phyloP scores from a whole-genome alignment of 345 rosid species.

The Euclidium syriacum region DNA sequence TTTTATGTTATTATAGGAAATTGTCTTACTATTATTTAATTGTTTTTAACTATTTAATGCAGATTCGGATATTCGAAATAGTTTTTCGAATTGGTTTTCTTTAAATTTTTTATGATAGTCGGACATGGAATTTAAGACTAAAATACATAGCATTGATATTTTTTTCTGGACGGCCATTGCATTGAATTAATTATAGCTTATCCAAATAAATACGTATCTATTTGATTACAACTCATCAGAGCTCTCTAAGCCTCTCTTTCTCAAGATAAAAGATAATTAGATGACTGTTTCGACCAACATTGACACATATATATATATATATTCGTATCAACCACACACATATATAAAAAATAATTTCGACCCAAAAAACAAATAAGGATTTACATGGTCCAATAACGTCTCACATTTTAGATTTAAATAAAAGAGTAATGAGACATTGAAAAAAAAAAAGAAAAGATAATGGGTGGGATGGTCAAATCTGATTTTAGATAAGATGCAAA shows the following conservation, averaged over 20 bases:
- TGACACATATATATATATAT: constrained; percentile 5
- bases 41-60: too few relatives aligned
- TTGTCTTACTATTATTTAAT: too few relatives aligned
- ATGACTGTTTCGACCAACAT: neutral
- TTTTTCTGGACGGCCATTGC: neutral
- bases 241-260: neutral
- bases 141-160: neutral
- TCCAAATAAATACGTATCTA: neutral
- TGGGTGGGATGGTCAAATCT: constrained; percentile 31
- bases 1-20: too few relatives aligned
- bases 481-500: constrained; percentile 25
- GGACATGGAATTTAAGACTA: too few relatives aligned
- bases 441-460: constrained; percentile 9
- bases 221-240: neutral
- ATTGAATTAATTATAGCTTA: constrained; percentile 5
- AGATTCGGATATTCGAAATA: too few relatives aligned
- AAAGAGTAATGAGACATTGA: constrained; percentile 3
- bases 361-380: neutral
- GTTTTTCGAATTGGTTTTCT: too few relatives aligned
- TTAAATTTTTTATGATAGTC: too few relatives aligned
- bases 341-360: neutral
- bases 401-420: neutral
- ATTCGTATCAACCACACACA: neutral
- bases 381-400: constrained; percentile 14
- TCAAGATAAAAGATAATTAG: neutral